Conservation (phyloP, 1,284 basidiomycete species). For the Microbotryum intermedium region DNA sequence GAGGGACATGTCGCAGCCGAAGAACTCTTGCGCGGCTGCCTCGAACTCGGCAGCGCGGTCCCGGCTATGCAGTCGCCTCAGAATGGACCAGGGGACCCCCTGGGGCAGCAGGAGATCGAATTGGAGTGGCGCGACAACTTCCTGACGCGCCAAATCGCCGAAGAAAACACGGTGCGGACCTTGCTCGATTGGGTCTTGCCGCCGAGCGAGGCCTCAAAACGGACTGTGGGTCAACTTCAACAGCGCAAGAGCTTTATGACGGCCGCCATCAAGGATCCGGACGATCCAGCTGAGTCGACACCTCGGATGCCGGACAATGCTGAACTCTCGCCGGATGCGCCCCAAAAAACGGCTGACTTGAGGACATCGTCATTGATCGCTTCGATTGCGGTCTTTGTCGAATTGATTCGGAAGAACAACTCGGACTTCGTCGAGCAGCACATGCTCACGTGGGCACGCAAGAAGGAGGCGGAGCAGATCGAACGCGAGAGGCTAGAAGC, state of each 20-base stretch:
- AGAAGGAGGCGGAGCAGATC: conserved; percentile 35
- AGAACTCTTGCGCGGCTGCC: conserved; percentile 89
- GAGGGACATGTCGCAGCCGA: conserved; percentile 81
- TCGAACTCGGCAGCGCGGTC: conserved; percentile 77
- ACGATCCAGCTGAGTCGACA: neutral
- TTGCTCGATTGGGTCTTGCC: conserved; percentile 73
- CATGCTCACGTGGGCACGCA: conserved; percentile 34
- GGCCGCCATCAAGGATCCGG: conserved; percentile 24
- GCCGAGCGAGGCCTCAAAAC: conserved; percentile 47
- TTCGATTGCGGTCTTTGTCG: conserved; percentile 83
- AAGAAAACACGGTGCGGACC: conserved; percentile 59
- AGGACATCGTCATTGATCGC: conserved; percentile 81
- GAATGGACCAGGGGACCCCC: neutral
- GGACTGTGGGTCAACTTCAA: neutral
- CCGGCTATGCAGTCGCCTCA: conserved; percentile 9
- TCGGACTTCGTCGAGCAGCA: conserved; percentile 96
- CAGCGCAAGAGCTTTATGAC: conserved; percentile 20
- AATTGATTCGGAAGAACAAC: conserved; percentile 97
- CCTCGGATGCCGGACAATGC: neutral
- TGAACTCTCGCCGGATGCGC: neutral
- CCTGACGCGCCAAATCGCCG: conserved; percentile 83
- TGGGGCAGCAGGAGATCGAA: conserved; percentile 20
- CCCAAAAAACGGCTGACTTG: conserved; percentile 47
- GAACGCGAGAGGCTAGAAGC: conserved; percentile 42
- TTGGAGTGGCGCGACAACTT: conserved; percentile 50